phyloP scores from a whole-genome alignment of 2,329 filamentous ascomycete genomes.

The Diaporthe citri region DNA sequence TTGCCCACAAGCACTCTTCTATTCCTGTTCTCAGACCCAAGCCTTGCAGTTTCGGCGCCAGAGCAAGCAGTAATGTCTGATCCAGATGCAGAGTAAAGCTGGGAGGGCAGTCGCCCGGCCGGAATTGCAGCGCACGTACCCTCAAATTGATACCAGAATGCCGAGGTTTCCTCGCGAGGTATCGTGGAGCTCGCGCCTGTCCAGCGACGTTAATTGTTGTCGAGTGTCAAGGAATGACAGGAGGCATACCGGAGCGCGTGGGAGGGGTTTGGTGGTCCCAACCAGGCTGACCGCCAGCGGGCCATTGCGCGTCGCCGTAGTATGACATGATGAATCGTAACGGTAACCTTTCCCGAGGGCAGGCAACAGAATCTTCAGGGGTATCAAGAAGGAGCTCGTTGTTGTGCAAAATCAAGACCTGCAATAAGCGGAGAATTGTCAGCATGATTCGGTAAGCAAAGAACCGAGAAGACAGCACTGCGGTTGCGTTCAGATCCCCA shows the following conservation, averaged over 20 bases:
- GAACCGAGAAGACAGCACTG: not conserved
- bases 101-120: not conserved
- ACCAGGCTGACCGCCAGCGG: constrained; percentile 44
- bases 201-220: constrained; percentile 22
- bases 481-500: not conserved
- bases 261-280: constrained; percentile 49
- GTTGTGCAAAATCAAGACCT: constrained; percentile 34
- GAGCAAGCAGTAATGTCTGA: not conserved
- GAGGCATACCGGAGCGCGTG: constrained; percentile 46
- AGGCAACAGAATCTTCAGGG: constrained; percentile 21
- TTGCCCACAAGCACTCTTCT: too few species aligned
- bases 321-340: constrained; percentile 45
- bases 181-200: constrained; percentile 52
- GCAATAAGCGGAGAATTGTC: constrained; percentile 31
- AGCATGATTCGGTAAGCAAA: constrained; percentile 27
- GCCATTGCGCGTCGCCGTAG: constrained; percentile 48
- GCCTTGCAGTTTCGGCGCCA: not conserved
- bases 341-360: not conserved
- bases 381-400: constrained; percentile 25
- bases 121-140: constrained; percentile 49
- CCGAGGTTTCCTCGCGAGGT: constrained; percentile 50
- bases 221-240: not conserved
- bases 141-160: constrained; percentile 53
- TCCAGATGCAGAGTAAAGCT: not conserved
- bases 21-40: not conserved